phyloP scores from a whole-genome alignment of 257 asterid species.

The Mitragyna speciosa region DNA sequence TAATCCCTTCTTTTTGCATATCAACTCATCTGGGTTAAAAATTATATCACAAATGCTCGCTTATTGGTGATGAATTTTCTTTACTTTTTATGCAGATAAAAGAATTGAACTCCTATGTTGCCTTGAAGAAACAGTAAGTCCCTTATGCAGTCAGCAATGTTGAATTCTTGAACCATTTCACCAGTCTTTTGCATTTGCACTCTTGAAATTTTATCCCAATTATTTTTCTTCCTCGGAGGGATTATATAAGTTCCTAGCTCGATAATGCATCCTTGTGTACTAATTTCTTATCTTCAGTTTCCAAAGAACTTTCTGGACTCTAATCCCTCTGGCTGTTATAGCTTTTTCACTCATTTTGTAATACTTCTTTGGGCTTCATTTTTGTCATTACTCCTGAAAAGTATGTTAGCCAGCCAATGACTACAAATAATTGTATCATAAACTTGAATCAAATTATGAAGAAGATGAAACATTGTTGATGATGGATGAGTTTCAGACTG shows the following conservation, averaged over 20 bases:
- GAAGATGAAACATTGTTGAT: not conserved
- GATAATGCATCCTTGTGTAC: not conserved
- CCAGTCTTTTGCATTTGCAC: not conserved
- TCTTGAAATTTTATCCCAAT: not conserved
- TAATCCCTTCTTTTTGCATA: not conserved
- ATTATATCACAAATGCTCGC: not conserved
- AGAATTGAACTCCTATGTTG: slow-evolving; percentile 94
- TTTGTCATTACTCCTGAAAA: not conserved
- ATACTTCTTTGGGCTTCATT: not conserved
- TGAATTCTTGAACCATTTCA: slow-evolving; percentile 6
- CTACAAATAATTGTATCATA: not conserved
- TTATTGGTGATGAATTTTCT: slow-evolving; percentile 23
- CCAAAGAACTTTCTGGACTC: not conserved
- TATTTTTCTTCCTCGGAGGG: not conserved
- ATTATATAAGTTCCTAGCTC: not conserved
- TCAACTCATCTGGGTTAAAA: not conserved
- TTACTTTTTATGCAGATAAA: slow-evolving; percentile 67
- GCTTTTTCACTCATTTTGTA: not conserved
- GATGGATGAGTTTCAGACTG: slow-evolving; percentile 5
- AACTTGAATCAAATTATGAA: not conserved
- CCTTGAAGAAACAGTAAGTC: slow-evolving; percentile 90
- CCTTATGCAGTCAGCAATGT: slow-evolving; percentile 15
- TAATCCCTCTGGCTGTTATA: not conserved
- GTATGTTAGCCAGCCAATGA: not conserved
- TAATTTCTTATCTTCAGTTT: not conserved